Base-by-base conservation (phyloP, 306 rosid species). In the Cicer arietinum region DNA sequence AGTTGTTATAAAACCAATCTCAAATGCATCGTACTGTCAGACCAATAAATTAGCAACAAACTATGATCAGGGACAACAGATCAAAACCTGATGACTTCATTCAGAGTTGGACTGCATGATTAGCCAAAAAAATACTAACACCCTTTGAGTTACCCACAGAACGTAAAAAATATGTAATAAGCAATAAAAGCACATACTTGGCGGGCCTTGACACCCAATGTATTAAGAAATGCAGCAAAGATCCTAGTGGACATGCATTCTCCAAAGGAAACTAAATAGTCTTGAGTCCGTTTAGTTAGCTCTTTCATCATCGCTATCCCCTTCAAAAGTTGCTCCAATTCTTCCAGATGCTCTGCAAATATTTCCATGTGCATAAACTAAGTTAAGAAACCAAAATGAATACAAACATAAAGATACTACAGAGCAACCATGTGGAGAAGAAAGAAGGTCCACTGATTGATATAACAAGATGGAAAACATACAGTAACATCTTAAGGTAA, bases 191-290 rank as follows among this genome's bases (percentile, higher is more conserved):
- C 52, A 74, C 93, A 62, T 90, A 94, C 98, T 83, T 94, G 98
- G 77, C 95, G 84, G 46, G 96, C 90, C 75, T 90, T 94, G 56
- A 87, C 83, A 60, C 97, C 97, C 40, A 84, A 71, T 57, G 57
- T 84, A 75, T 85, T 89, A 61, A 94, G 86, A 83, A 87, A 91
- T 39, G 93, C 93, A 63, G 96, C 97, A 83, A 94, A 94, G 58
- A 94, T 89, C 91, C 98, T 91, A 13, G 98, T 94, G 59, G 95
- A 91, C 98, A 91, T 91, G 93, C 98, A 91, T 79, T 94, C 98
- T 78, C 98, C 98, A 87, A 94, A 94, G 14, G 98, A 94, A 81
- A 94, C 97, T 82, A 94, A 76, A 77, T 94, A 94, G 77, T 94
- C 98, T 88, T 80, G 94, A 52, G 98, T 94, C 39, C 98, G 84